Evolutionary conservation across 345 rosid species (phyloP).

Genomic region (Rhodomyrtus tomentosa): DNA sequence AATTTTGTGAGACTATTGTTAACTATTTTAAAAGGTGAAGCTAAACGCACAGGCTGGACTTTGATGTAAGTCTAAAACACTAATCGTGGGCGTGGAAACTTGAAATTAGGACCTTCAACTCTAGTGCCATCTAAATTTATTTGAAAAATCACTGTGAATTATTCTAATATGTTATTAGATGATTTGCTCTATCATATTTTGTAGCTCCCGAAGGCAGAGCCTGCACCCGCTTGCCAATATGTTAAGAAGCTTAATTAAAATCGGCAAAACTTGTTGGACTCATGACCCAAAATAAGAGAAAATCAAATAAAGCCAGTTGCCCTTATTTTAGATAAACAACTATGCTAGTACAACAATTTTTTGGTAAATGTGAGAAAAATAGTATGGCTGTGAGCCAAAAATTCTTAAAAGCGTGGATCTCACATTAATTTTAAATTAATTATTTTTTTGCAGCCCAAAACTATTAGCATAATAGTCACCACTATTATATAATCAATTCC

Average conservation of each 20-base stretch:
- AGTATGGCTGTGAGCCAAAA: too few relatives aligned
- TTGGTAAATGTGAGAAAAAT: too few relatives aligned
- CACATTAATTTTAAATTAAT: too few relatives aligned
- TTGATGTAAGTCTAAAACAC: not conserved
- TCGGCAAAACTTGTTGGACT: not conserved
- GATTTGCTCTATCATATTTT: not conserved
- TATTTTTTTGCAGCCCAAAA: too few relatives aligned
- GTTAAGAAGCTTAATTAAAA: not conserved
- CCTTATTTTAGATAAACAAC: too few relatives aligned
- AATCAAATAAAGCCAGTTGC: not conserved
- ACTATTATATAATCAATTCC: too few relatives aligned
- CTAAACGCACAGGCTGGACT: not conserved
- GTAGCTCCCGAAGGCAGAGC: not conserved
- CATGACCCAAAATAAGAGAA: not conserved
- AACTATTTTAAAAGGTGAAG: too few relatives aligned
- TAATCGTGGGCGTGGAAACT: too few relatives aligned
- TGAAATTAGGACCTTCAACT: not conserved
- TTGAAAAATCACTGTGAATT: not conserved
- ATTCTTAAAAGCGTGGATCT: too few relatives aligned
- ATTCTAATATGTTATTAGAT: not conserved
- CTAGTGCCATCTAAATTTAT: not conserved
- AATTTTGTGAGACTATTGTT: too few relatives aligned
- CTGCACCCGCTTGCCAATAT: not conserved
- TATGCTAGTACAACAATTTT: too few relatives aligned
- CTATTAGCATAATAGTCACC: too few relatives aligned